Conservation (phyloP, 768 basidiomycete species). For the Russula olivacea region DNA sequence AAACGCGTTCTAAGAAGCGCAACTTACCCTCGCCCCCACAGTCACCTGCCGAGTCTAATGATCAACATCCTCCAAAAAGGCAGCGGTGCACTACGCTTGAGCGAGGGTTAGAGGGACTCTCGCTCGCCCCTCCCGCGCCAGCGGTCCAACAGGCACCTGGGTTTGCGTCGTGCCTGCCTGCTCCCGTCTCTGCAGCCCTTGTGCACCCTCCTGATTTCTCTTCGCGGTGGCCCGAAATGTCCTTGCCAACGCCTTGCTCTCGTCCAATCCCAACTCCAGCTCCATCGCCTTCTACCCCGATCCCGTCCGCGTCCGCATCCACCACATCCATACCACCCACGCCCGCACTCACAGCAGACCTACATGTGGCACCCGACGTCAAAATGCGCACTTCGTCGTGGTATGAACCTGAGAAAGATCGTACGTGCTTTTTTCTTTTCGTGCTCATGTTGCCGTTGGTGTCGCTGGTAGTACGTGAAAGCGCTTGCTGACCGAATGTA, state of each 20-base stretch:
- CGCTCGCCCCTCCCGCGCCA: background rate
- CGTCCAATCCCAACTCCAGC: background rate
- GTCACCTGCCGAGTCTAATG: background rate
- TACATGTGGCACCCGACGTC: constrained; percentile 5
- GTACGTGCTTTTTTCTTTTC: constrained; percentile 8
- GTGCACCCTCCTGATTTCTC: background rate
- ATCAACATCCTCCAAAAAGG: constrained; percentile 8
- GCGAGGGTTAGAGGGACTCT: constrained; percentile 15
- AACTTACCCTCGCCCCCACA: constrained; percentile 13
- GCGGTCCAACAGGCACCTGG: background rate
- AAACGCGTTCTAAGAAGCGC: constrained; percentile 10
- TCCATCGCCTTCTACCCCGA: background rate
- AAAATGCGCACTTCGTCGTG: constrained; percentile 25
- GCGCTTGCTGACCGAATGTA: background rate
- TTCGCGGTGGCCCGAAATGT: background rate
- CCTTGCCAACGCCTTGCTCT: background rate
- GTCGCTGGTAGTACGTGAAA: background rate
- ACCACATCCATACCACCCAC: background rate
- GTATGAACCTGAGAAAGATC: constrained; percentile 26
- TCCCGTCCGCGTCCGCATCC: background rate
- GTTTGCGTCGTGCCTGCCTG: too few relatives aligned
- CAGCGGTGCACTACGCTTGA: constrained; percentile 21
- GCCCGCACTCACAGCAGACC: background rate
- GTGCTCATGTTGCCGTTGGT: background rate
- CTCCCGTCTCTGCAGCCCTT: background rate